Conservation (phyloP, 2,329 filamentous ascomycete species). For the Trichoderma oligosporum region DNA sequence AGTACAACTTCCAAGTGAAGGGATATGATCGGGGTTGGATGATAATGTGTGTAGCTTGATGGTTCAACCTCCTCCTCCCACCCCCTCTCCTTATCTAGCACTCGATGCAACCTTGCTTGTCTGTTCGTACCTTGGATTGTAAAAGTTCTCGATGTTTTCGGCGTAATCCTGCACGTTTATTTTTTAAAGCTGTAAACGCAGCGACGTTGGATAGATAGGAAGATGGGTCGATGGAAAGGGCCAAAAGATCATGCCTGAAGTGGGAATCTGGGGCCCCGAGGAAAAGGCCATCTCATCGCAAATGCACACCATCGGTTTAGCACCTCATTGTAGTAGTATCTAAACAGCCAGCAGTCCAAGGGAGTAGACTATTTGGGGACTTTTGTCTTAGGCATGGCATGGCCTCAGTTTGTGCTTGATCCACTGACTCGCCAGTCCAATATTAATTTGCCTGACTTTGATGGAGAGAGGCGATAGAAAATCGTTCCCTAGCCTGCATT, state of each 20-base stretch:
- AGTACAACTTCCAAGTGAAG: background rate
- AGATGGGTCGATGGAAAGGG: background rate
- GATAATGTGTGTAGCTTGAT: background rate
- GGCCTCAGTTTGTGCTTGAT: background rate
- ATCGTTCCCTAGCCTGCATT: background rate
- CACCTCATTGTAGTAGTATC: background rate
- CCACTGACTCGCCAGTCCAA: slow-evolving; percentile 4
- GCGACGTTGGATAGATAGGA: background rate
- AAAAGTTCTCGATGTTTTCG: background rate
- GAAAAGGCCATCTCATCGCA: background rate
- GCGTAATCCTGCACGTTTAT: slow-evolving; percentile 5
- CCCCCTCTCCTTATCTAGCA: background rate
- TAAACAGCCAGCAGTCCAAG: background rate
- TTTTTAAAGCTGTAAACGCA: background rate
- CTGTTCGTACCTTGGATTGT: background rate
- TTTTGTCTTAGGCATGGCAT: slow-evolving; percentile 12
- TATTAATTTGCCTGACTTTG: background rate
- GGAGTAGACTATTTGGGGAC: slow-evolving; percentile 9
- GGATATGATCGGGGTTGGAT: background rate
- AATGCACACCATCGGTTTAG: background rate
- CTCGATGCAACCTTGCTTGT: background rate
- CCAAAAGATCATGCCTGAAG: background rate
- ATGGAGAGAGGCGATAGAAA: background rate
- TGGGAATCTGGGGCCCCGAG: background rate
- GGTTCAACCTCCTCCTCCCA: background rate